These are phyloP conservation scores for Lactifluus piperatus DNA, from an alignment of 768 basidiomycete genomes.

Conservation along the genomic window DNA sequence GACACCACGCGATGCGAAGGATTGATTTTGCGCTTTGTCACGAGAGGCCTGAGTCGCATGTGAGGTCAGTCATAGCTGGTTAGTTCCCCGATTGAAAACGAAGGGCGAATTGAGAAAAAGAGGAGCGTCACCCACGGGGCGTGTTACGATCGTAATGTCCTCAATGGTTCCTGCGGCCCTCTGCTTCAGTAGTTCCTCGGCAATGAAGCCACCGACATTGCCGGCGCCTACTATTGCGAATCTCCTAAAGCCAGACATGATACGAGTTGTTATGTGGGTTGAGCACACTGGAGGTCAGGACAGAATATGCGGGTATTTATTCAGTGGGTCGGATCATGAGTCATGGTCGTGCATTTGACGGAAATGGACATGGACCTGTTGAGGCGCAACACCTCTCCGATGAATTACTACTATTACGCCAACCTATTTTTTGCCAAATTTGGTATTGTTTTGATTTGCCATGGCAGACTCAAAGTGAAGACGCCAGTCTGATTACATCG, in stretches of 20 bases:
- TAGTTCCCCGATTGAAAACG: background rate
- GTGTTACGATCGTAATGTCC: constrained; percentile 12
- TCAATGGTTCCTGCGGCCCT: constrained; percentile 11
- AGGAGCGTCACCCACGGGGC: constrained; percentile 7
- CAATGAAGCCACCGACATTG: constrained; percentile 17
- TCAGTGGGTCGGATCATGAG: too few species aligned
- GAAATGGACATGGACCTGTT: too few species aligned
- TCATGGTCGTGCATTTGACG: too few species aligned
- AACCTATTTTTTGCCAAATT: background rate
- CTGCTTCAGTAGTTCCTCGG: constrained; percentile 19
- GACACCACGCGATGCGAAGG: constrained; percentile 13
- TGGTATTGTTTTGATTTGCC: too few species aligned
- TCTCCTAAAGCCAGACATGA: constrained; percentile 14
- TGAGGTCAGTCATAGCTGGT: background rate
- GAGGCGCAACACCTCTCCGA: background rate
- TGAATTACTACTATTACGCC: background rate
- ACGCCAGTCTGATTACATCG: background rate
- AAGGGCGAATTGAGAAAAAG: background rate
- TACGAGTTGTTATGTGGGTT: background rate
- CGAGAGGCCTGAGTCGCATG: background rate
- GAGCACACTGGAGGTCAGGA: background rate
- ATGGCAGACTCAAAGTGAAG: too few species aligned
- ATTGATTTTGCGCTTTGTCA: constrained; percentile 3
- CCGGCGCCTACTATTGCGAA: constrained; percentile 18
- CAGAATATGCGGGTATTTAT: background rate